Conservation (phyloP, 2,329 filamentous ascomycete species). For the Talaromyces amestolkiae region DNA sequence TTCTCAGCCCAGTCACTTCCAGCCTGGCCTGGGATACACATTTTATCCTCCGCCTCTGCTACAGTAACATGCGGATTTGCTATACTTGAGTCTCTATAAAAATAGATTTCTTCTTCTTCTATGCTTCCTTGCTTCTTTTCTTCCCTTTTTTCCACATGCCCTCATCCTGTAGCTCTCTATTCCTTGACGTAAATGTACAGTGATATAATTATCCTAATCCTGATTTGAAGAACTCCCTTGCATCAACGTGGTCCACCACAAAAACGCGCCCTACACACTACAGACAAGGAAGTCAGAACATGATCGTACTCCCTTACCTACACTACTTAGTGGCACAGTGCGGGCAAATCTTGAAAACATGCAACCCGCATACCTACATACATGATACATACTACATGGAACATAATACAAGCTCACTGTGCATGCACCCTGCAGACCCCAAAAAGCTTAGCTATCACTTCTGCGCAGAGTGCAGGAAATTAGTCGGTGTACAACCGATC, state of each 20-base stretch:
- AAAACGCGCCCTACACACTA: not conserved
- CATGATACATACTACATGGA: not conserved
- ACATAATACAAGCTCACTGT: not conserved
- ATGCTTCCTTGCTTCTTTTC: no score
- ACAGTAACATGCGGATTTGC: slow-evolving; percentile 21
- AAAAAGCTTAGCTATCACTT: not conserved
- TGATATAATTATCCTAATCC: not conserved
- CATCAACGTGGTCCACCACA: not conserved
- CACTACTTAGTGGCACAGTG: not conserved
- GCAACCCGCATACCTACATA: not conserved
- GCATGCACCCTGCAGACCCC: not conserved
- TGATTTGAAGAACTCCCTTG: not conserved
- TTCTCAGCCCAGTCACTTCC: not conserved
- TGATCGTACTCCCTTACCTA: not conserved
- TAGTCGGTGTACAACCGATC: not conserved
- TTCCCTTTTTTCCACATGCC: not conserved
- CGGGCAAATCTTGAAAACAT: not conserved
- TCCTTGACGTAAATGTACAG: not conserved
- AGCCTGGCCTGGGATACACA: not conserved
- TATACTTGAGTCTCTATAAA: slow-evolving; percentile 11
- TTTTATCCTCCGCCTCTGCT: slow-evolving; percentile 19
- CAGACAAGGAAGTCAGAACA: not conserved
- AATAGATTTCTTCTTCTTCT: slow-evolving; percentile 14
- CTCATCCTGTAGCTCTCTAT: not conserved
- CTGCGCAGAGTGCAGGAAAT: no score